phyloP scores from a whole-genome alignment of 495 filamentous ascomycete species.

The Copromyces sp. region DNA sequence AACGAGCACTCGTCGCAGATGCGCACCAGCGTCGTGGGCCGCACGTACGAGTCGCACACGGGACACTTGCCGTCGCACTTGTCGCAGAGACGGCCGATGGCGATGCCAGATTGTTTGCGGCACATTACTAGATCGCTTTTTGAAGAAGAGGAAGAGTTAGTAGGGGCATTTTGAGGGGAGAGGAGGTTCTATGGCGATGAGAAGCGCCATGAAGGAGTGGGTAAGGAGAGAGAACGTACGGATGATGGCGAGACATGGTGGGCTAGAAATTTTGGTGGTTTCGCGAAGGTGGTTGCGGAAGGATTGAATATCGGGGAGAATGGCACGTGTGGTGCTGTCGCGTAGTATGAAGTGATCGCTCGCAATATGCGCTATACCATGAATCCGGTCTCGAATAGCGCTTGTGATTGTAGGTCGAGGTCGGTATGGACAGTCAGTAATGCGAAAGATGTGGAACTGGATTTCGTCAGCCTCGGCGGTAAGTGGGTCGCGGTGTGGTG shows the following conservation, averaged over 20 bases:
- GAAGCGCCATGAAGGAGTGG: background rate
- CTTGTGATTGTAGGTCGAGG: background rate
- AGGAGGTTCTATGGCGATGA: background rate
- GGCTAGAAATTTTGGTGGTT: background rate
- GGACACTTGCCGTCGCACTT: conserved; percentile 99
- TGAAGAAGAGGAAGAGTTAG: conserved; percentile 11
- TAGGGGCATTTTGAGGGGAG: background rate
- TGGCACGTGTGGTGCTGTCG: background rate
- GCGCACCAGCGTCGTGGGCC: conserved; percentile 89
- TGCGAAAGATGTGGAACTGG: background rate
- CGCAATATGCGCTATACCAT: background rate
- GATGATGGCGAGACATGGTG: conserved; percentile 30
- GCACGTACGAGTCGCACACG: conserved; percentile 97
- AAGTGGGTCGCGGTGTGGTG: background rate
- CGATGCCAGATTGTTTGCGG: conserved; percentile 96
- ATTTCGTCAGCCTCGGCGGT: background rate
- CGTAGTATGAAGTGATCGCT: background rate
- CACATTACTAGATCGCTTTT: conserved; percentile 95
- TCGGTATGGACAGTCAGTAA: background rate
- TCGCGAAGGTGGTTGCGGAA: background rate
- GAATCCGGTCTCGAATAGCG: background rate
- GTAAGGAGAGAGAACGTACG: conserved; percentile 12
- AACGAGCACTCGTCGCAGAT: conserved; percentile 99
- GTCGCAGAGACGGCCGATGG: conserved; percentile 97
- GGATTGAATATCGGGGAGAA: background rate